A percentile compares a stretch with the other conserved stretches of the same genome.
Conservation (phyloP, 345 rosid species). For the Eucalyptus guilfoylei region DNA sequence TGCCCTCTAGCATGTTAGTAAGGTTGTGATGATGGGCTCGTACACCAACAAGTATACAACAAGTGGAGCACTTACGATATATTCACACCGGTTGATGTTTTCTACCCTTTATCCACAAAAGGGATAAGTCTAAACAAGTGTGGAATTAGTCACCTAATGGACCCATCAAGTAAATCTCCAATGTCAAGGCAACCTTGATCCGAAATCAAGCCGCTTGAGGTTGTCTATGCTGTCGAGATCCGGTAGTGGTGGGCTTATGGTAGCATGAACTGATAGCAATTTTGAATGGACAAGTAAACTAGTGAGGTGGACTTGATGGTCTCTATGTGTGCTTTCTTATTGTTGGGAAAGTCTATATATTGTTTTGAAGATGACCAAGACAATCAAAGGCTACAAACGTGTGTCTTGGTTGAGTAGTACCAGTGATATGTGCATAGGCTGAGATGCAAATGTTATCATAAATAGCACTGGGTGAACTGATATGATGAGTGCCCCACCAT, state of each 20-base stretch:
- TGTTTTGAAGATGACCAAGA: too few species aligned
- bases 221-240: neutral
- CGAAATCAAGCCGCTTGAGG: neutral
- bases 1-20: neutral
- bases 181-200: neutral
- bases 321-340: neutral
- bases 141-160: neutral
- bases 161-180: neutral
- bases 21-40: neutral
- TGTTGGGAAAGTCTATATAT: neutral
- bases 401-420: too few species aligned
- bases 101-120: neutral
- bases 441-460: too few species aligned
- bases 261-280: neutral
- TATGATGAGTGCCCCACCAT: too few species aligned
- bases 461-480: too few species aligned
- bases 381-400: too few species aligned
- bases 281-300: neutral
- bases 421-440: too few species aligned
- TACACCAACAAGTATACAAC: neutral
- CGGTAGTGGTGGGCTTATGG: neutral
- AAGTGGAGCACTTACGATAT: neutral
- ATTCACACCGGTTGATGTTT: neutral
- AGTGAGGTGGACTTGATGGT: neutral
- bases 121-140: neutral